Evolutionary conservation across 495 filamentous ascomycete genomes (phyloP), one percentile per base, ranked within the genome.

Genomic region (Xylaria venustula): DNA sequence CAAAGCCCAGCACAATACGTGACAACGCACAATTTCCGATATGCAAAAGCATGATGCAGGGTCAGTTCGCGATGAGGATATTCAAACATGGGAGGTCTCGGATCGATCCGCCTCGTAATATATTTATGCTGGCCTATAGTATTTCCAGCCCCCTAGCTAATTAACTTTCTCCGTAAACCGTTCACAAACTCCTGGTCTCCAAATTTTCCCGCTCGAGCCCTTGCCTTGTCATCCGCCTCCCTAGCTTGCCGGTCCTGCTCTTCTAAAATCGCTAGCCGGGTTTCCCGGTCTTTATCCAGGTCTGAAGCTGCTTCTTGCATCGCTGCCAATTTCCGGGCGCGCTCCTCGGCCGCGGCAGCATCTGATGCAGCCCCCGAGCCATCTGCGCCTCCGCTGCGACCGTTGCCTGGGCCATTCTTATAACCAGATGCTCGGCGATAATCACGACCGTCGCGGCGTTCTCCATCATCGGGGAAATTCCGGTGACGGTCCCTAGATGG

Each of bases 291-390:
- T 37, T 80, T 64, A 70, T 97, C 90, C 60, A 98, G 79, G 12
- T 89, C 83, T 2, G 80, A 79, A n/a, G 94, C 94, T 54, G 90
- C 90, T 23, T 83, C 81, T 67, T 92, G 90, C 94, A 98, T 98
- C 34, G 87, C 89, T 17, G 89, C 91, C 4, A 98, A 78, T 67
- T 90, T 93, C 19, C 81, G 77, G 7, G 82, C 83, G 2, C 83
- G 83, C 59, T 89, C 85, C 15, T 80, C 76, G 36, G 80, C 75
- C 2, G 69, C 68, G 9, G 75, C 71, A 34, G 71, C 63, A 22
- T 50, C 40, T 22, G 69, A 64, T 15, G 65, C 52, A 37, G 20
- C n/a, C 6, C 40, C 62, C 9, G 34, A 14, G 15, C 49, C 48
- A 11, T 52, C 47, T 1, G 2, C 17, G 7, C 60, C 54, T 17